Percentiles rank a stretch among this genome's conserved stretches.
These are phyloP conservation scores for Edaphochlamys debaryana DNA, from an alignment of 139 green algal species.

Conservation along the genomic window DNA sequence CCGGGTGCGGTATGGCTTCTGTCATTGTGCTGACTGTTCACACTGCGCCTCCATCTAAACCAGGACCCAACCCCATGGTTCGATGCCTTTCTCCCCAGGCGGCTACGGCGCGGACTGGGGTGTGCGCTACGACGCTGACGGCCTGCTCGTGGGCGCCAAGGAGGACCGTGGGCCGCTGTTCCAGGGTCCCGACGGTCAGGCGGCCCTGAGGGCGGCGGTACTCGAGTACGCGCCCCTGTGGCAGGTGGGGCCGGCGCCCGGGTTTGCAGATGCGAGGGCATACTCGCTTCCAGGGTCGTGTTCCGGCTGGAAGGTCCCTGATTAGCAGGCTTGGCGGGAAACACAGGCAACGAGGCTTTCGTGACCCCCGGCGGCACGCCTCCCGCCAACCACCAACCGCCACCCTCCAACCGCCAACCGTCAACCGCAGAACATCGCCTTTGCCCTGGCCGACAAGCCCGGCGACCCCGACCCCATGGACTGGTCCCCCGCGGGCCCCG, in stretches of 20 bases:
- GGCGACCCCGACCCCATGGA: conserved; percentile 42
- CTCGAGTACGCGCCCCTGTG: conserved; percentile 50
- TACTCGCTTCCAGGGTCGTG: too few species aligned
- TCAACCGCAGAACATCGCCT: conserved; percentile 25
- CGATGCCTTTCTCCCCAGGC: conserved; percentile 8
- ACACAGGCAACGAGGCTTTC: too few species aligned
- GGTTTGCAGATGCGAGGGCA: not conserved
- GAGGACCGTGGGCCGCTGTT: conserved; percentile 36
- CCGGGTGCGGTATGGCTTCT: too few species aligned
- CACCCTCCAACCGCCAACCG: not conserved
- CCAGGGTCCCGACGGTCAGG: conserved; percentile 20
- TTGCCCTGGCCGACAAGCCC: conserved; percentile 35
- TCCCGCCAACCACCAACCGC: not conserved
- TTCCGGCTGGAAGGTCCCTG: too few species aligned
- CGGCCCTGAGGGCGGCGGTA: conserved; percentile 29
- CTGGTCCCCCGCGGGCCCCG: conserved; percentile 15
- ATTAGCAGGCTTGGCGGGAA: too few species aligned
- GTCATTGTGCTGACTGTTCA: too few species aligned
- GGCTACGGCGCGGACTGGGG: conserved; percentile 42
- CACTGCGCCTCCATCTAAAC: too few species aligned
- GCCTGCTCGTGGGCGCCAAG: not conserved
- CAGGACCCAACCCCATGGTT: too few species aligned
- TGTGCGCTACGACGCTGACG: conserved; percentile 31
- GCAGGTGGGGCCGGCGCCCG: conserved; percentile 37
- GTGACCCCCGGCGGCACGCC: not conserved